A percentile compares a stretch with the other conserved stretches of the same genome.
Evolutionary conservation across 2,329 filamentous ascomycete species (phyloP).

Genomic region (Hypomyces perniciosus): DNA sequence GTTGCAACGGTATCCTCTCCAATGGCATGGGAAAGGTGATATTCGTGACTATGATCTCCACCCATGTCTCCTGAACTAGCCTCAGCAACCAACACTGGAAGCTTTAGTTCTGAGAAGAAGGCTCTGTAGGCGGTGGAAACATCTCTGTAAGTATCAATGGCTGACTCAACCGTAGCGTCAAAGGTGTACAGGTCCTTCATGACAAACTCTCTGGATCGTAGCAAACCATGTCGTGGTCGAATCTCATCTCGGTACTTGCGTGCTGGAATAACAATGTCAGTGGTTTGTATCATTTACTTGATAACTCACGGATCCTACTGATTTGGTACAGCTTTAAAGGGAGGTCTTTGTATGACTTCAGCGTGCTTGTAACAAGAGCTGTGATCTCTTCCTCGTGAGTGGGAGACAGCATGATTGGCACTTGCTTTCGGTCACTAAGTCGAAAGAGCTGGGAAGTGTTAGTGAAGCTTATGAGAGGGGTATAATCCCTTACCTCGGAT

Average conservation of each 20-base stretch:
- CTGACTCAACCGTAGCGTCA: conserved; percentile 61
- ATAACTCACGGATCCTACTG: conserved; percentile 42
- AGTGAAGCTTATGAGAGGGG: conserved; percentile 11
- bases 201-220: conserved; percentile 83
- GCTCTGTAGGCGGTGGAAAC: conserved; percentile 68
- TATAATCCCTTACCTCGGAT: conserved; percentile 54
- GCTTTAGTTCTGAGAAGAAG: conserved; percentile 74
- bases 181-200: conserved; percentile 99
- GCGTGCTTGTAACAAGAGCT: conserved; percentile 61
- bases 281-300: not conserved
- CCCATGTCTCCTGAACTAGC: conserved; percentile 97
- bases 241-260: conserved; percentile 94
- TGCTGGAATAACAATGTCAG: conserved; percentile 40
- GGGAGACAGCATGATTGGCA: conserved; percentile 71
- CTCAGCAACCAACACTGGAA: conserved; percentile 79
- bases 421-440: conserved; percentile 71
- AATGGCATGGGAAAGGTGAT: conserved; percentile 71
- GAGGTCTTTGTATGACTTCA: conserved; percentile 79
- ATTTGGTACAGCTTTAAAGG: conserved; percentile 89
- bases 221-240: conserved; percentile 77
- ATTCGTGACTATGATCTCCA: conserved; percentile 88
- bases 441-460: conserved; percentile 60
- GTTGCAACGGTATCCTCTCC: conserved; percentile 82
- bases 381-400: conserved; percentile 99
- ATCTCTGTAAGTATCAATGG: conserved; percentile 70